Evolutionary conservation across 2,329 filamentous ascomycete species (phyloP).

Genomic region (Fusarium sp.): DNA sequence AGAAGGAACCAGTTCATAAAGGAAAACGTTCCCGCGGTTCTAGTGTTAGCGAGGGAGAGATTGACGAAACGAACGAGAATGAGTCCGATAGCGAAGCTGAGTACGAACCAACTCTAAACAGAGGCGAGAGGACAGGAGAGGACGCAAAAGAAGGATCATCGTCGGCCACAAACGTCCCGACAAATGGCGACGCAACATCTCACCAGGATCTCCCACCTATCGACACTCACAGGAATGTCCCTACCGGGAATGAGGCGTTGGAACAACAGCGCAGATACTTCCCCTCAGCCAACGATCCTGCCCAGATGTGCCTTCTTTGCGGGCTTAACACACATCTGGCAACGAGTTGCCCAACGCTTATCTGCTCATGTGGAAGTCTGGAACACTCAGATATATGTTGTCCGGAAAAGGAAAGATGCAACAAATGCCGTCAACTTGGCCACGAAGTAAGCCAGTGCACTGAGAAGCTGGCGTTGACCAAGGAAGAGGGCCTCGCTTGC

Average conservation of each 20-base stretch:
- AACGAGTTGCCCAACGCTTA: conserved; percentile 59
- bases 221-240: conserved; percentile 43
- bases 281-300: conserved; percentile 60
- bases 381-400: conserved; percentile 66
- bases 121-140: conserved; percentile 20
- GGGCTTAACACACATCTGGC: conserved; percentile 62
- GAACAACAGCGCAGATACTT: conserved; percentile 64
- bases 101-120: conserved; percentile 44
- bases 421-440: conserved; percentile 73
- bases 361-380: conserved; percentile 62
- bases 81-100: conserved; percentile 49
- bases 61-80: conserved; percentile 20
- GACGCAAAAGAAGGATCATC: conserved; percentile 14
- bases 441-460: conserved; percentile 66
- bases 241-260: conserved; percentile 52
- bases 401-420: conserved; percentile 64
- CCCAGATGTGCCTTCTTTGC: conserved; percentile 66
- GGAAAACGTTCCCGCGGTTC: conserved; percentile 39
- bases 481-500: conserved; percentile 69
- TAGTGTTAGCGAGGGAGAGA: conserved; percentile 41
- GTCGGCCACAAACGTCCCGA: neutral
- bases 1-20: conserved; percentile 19
- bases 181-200: conserved; percentile 29
- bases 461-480: conserved; percentile 67
- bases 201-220: conserved; percentile 20